Conservation (phyloP, 2,329 filamentous ascomycete species). For the Phaeosphaeria sp. region DNA sequence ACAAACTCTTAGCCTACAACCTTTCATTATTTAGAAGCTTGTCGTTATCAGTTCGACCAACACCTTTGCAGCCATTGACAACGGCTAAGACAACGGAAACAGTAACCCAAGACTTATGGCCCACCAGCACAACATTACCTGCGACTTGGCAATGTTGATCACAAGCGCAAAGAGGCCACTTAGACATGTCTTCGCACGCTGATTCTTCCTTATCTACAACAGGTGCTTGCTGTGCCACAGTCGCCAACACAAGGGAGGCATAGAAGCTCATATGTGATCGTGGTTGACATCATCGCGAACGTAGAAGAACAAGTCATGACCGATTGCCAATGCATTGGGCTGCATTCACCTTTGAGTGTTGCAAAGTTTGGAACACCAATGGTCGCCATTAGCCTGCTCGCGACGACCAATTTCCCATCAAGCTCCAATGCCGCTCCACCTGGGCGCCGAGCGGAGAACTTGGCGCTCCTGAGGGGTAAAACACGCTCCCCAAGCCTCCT, state of each 20-base stretch:
- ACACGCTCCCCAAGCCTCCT: conserved; percentile 3
- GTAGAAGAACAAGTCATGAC: neutral
- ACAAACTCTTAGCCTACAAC: conserved; percentile 31
- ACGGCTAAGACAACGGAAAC: conserved; percentile 21
- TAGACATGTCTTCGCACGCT: conserved; percentile 12
- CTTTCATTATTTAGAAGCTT: conserved; percentile 9
- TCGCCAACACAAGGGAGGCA: neutral
- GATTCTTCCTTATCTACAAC: conserved; percentile 23
- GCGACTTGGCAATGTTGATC: conserved; percentile 35
- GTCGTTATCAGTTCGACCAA: conserved; percentile 23
- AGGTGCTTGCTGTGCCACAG: neutral
- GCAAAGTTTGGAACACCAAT: neutral
- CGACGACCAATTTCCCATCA: conserved; percentile 2
- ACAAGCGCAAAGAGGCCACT: conserved; percentile 8
- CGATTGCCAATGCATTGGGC: neutral
- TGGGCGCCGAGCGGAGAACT: conserved; percentile 18
- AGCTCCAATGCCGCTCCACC: conserved; percentile 10
- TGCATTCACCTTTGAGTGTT: neutral
- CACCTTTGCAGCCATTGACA: conserved; percentile 18
- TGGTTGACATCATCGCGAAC: neutral
- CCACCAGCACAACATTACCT: conserved; percentile 33
- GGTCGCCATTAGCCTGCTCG: neutral
- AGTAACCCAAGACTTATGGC: conserved; percentile 16
- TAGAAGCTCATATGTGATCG: neutral
- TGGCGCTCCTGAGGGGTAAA: conserved; percentile 2